phyloP scores from a whole-genome alignment of 1,284 basidiomycete genomes.

The Clitocybe nebularis region DNA sequence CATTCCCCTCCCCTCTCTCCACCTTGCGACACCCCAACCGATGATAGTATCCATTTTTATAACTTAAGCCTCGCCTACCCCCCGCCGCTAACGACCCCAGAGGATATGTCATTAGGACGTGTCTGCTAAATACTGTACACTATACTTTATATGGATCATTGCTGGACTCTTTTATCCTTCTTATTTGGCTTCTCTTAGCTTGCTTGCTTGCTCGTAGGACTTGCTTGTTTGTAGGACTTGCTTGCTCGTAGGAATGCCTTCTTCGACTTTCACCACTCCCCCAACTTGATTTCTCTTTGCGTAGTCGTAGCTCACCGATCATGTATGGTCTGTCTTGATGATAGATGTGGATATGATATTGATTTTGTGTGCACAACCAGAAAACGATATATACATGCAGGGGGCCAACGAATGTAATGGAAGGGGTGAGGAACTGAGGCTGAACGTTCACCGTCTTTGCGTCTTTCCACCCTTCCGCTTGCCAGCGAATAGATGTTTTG shows the following conservation, averaged over 20 bases:
- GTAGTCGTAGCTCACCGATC: conserved; percentile 3
- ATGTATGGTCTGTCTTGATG: conserved; percentile 6
- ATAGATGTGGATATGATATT: conserved; percentile 9
- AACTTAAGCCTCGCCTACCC: conserved; percentile 1
- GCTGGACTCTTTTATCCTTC: background rate
- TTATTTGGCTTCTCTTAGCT: background rate
- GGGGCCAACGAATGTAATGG: conserved; percentile 2
- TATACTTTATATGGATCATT: conserved; percentile 2
- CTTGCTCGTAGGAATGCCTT: background rate
- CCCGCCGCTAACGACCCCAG: background rate
- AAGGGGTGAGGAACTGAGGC: conserved; percentile 1
- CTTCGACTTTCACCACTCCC: conserved; percentile 1
- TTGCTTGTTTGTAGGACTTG: background rate
- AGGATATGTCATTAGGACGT: conserved; percentile 11
- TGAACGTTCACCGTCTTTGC: conserved; percentile 56
- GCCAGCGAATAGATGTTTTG: conserved; percentile 83
- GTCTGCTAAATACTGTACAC: conserved; percentile 1
- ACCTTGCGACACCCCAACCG: conserved; percentile 7
- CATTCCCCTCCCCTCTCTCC: conserved; percentile 9
- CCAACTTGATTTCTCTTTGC: too few species aligned
- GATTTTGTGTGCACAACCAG: conserved; percentile 1
- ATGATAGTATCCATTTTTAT: conserved; percentile 1
- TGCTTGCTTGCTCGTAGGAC: background rate
- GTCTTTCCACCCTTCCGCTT: conserved; percentile 90
- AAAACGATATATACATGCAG: conserved; percentile 1